Base-by-base conservation (phyloP, 345 rosid genomes). In the Aquilaria sinensis region DNA sequence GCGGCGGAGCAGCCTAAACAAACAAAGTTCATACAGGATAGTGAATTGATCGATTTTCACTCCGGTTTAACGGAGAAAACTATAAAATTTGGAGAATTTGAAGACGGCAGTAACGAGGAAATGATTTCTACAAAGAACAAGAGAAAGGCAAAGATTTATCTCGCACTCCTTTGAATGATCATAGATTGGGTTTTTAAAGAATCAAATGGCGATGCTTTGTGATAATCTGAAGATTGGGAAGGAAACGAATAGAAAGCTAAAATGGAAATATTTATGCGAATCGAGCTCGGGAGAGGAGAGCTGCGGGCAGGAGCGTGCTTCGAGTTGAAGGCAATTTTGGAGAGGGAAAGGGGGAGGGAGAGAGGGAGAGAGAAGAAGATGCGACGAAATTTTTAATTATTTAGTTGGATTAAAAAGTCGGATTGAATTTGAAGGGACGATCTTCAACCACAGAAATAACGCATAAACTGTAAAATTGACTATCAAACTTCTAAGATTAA, bases 1-100 rank as follows among this genome's bases (percentile, higher is more conserved):
- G 2, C n/a, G 68, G 71, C 66, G 70, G 67, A 64, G 64, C 30
- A 53, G 69, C 58, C 71, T 62, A 75, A 77, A 55, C 30, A 34
- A 51, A 69, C 66, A 75, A 12, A 78, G 80, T 72, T 70, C 61
- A 56, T 23, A 23, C 23, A 23, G 23, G 23, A 23, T 23, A 23
- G 23, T 23, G 23, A 23, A 23, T 23, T 23, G 43, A 37, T 37
- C 43, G 43, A 37, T 37, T 37, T 37, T 9, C 43, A 9, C 43
- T 37, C 43, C 43, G 43, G 3, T 37, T 37, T 9, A 37, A 37
- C 43, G 43, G 43, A 37, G 43, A 37, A 37, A 37, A 37, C 43
- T 37, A 23, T 23, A 37, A 56, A 62, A 37, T 53, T 51, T 54
- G 67, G 65, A 63, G 80, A 69, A 72, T 71, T 78, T 46, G 58